Conservation (phyloP, 2,329 filamentous ascomycete species). For the Coniochaeta pulveracea region DNA sequence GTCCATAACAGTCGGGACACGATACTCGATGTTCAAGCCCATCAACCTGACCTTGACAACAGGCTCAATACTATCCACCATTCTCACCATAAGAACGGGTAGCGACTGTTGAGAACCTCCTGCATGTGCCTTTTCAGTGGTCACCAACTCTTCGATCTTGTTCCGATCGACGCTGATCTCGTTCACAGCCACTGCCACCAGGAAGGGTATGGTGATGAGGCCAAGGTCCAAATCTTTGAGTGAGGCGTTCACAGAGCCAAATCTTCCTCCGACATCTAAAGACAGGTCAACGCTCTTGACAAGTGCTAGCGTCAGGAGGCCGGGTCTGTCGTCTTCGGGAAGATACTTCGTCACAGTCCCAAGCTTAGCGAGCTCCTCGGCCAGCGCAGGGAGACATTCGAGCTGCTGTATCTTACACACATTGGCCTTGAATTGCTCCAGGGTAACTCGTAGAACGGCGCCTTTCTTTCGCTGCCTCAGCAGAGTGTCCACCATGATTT, state of each 20-base stretch:
- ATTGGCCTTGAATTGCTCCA: conserved; percentile 52
- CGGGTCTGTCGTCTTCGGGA: conserved; percentile 88
- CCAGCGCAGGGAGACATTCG: conserved; percentile 56
- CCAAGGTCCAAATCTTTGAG: conserved; percentile 57
- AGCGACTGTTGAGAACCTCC: conserved; percentile 13
- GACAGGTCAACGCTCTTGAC: conserved; percentile 52
- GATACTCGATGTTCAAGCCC: conserved; percentile 80
- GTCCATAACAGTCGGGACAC: conserved; percentile 72
- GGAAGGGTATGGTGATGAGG: conserved; percentile 74
- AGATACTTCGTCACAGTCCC: conserved; percentile 88
- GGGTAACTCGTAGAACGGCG: conserved; percentile 60
- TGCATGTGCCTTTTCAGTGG: conserved; percentile 27
- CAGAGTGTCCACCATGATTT: conserved; percentile 89
- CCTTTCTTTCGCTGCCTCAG: conserved; percentile 80
- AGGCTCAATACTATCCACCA: conserved; percentile 92
- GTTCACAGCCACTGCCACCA: conserved; percentile 68
- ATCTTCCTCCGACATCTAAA: conserved; percentile 52
- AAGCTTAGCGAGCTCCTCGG: conserved; percentile 68
- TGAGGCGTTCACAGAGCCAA: conserved; percentile 54
- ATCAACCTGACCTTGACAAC: conserved; percentile 79
- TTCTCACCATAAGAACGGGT: conserved; percentile 70
- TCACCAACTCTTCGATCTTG: conserved; percentile 58
- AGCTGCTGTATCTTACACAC: conserved; percentile 55
- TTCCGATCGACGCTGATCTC: conserved; percentile 53
- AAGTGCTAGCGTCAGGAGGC: conserved; percentile 63